Evolutionary conservation across 371 early-diverging fungal genomes (phyloP).

Genomic region (Actinomortierella wolfii): DNA sequence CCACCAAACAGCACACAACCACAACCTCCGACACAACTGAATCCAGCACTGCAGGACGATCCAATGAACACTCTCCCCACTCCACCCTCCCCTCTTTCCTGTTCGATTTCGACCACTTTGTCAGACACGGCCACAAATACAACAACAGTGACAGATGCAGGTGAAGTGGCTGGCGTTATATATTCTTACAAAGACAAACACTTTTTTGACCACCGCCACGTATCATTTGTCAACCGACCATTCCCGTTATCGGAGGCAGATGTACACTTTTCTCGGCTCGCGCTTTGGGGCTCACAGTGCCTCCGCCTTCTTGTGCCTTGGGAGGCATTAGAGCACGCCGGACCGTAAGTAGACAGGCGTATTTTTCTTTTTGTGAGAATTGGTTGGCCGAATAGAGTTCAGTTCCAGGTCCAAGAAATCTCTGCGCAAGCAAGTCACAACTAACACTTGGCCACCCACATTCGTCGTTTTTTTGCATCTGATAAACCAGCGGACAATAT

Average conservation of each 20-base stretch:
- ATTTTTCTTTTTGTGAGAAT: no score
- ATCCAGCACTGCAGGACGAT: constrained; percentile 1
- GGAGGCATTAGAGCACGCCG: constrained; percentile 81
- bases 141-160: constrained; percentile 1
- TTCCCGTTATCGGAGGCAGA: constrained; percentile 78
- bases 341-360: constrained; percentile 53
- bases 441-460: neutral
- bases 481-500: constrained; percentile 63
- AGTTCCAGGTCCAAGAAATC: no score
- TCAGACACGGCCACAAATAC: neutral
- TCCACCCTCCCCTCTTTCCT: neutral
- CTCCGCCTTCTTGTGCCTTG: constrained; percentile 76
- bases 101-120: neutral
- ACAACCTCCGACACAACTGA: neutral
- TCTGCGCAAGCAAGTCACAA: neutral
- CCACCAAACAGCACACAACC: no score
- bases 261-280: constrained; percentile 71
- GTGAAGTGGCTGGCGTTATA: constrained; percentile 28
- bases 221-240: constrained; percentile 76
- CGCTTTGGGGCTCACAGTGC: constrained; percentile 80
- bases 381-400: no score
- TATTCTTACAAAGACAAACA: constrained; percentile 41
- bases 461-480: neutral
- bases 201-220: constrained; percentile 66
- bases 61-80: neutral